These are phyloP conservation scores for Isoetes taiwanensis DNA, from an alignment of 75 land plant species.

Conservation along the genomic window DNA sequence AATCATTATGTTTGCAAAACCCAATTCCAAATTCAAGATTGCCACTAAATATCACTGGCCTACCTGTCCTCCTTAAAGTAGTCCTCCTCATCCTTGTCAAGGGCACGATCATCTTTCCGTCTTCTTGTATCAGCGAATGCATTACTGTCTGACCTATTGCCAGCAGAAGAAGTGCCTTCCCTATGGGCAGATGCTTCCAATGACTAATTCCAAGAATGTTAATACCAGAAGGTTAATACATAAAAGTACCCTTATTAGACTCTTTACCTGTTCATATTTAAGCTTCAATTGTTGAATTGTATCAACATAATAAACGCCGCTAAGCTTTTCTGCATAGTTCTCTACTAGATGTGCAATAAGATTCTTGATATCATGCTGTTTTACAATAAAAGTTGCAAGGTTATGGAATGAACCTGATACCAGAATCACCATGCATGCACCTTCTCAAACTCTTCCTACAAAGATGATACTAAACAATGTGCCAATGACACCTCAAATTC, in stretches of 20 bases:
- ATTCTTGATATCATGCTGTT: conserved; percentile 59
- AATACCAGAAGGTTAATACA: too few relatives aligned
- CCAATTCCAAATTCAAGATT: not conserved
- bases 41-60: not conserved
- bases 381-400: not conserved
- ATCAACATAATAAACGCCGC: conserved; percentile 44
- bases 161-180: not conserved
- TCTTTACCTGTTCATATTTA: conserved; percentile 84
- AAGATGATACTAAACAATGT: too few relatives aligned
- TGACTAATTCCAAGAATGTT: too few relatives aligned
- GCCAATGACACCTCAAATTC: too few relatives aligned
- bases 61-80: conserved; percentile 84
- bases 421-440: too few relatives aligned
- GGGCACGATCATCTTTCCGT: conserved; percentile 57
- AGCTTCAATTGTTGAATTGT: conserved; percentile 48
- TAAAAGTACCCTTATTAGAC: too few relatives aligned
- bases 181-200: too few relatives aligned
- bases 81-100: conserved; percentile 93
- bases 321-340: conserved; percentile 48
- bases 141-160: not conserved
- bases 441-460: too few relatives aligned
- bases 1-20: not conserved
- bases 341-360: conserved; percentile 59
- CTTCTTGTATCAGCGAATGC: conserved; percentile 37
- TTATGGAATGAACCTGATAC: not conserved